Base-by-base conservation (phyloP, 225 moss, liverwort and hornwort species). In the Bryoerythrophyllum caledonicum region DNA sequence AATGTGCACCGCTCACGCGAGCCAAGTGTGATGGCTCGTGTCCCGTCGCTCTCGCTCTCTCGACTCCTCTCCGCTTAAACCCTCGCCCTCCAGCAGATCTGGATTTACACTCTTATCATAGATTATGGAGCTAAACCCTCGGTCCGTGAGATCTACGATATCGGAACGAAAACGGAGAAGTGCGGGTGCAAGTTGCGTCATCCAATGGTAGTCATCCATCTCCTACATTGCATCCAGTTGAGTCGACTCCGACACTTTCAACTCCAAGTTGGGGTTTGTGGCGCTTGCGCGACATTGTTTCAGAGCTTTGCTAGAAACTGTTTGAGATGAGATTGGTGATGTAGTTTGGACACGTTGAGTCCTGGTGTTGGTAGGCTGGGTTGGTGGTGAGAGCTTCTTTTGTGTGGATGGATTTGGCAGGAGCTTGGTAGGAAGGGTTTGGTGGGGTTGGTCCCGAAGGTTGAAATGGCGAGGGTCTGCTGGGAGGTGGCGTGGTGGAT, bases 121-220 rank as follows among this genome's bases (percentile, higher is more conserved):
- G 73, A 81, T 24, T 68, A 7, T 16, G 15, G 7, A 6, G 23
- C 14, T 65, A 65, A 80, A 76, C 70, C 76, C 65, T 2, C 0
- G 5, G 10, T 5, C 1, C 9, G 4, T 10, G 5, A 25, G 5
- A 28, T 58, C 71, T 71, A 59, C 11, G 57, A 38, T 0, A 8
- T 9, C 24, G 26, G 40, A 11, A 13, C 43, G 14, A 14, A 24
- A 26, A 19, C 57, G 38, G 17, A 41, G 28, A n/a, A n/a, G n/a
- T n/a, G n/a, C n/a, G n/a, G n/a, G n/a, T n/a, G n/a, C n/a, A n/a
- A n/a, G n/a, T 19, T 5, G 0, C 7, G 19, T 34, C 8, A 7
- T 6, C 8, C n/a, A 2, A 2, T 1, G 1, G 7, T 24, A 30
- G 3, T 10, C 60, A 30, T 60, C 25, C 60, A 60, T 59, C 19